Conservation (phyloP, 1,284 basidiomycete genomes). For the Rhodotorula sp. region DNA sequence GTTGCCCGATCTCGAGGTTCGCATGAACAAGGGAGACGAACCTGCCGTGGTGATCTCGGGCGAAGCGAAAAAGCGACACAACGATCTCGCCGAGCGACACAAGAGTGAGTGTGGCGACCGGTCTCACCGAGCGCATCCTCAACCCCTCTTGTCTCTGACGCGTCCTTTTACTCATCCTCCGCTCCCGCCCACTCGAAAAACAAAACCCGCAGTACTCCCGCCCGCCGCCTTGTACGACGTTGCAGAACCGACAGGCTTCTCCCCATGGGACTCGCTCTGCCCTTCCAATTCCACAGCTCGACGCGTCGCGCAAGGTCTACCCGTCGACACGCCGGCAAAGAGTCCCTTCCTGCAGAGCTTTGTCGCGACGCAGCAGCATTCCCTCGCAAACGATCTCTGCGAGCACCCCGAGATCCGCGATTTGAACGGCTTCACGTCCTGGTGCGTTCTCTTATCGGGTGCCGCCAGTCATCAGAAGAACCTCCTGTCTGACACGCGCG, state of each 20-base stretch:
- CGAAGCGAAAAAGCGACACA: conserved; percentile 29
- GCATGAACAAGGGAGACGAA: conserved; percentile 28
- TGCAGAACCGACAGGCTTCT: conserved; percentile 27
- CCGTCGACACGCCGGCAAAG: conserved; percentile 12
- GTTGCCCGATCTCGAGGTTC: conserved; percentile 36
- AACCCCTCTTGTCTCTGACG: not conserved
- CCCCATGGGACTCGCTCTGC: conserved; percentile 34
- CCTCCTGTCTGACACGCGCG: not conserved
- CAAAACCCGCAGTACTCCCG: conserved; percentile 13
- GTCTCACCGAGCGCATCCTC: not conserved
- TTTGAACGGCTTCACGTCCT: conserved; percentile 37
- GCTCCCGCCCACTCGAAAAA: not conserved
- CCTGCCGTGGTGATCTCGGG: conserved; percentile 34
- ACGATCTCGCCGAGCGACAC: conserved; percentile 10
- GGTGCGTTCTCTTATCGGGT: conserved; percentile 4
- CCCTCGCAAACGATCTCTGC: conserved; percentile 39
- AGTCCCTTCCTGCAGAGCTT: conserved; percentile 12
- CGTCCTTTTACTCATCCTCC: not conserved
- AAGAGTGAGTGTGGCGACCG: conserved; percentile 17
- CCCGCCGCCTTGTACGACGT: conserved; percentile 1
- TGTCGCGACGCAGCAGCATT: conserved; percentile 31
- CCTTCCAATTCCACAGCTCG: conserved; percentile 36
- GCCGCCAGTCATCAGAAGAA: not conserved
- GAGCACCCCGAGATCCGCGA: conserved; percentile 31
- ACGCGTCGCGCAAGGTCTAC: conserved; percentile 9